These are phyloP conservation scores for Cyclocybe cylindracea DNA, from an alignment of 768 basidiomycete species.

Conservation along the genomic window DNA sequence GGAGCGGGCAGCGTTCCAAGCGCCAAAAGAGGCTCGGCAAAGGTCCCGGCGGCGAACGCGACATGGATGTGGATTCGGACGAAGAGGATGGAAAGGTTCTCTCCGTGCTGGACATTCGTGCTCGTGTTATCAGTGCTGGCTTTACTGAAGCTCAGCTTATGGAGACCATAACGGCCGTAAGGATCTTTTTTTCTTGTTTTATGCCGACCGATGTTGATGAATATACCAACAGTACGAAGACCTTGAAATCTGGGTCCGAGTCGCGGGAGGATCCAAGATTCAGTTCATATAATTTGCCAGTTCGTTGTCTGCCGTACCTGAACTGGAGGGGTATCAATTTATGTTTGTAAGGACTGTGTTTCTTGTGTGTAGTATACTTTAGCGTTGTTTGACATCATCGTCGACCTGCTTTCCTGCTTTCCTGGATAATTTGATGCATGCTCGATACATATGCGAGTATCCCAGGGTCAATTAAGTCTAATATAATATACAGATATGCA, in stretches of 20 bases:
- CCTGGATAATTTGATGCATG: too few relatives aligned
- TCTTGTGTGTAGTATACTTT: too few relatives aligned
- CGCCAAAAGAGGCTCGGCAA: slow-evolving; percentile 57
- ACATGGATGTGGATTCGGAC: slow-evolving; percentile 69
- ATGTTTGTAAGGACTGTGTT: neutral
- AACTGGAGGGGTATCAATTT: neutral
- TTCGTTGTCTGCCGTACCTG: slow-evolving; percentile 3
- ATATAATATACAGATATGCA: slow-evolving; percentile 9
- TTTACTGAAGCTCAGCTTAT: slow-evolving; percentile 91
- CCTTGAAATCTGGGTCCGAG: slow-evolving; percentile 75
- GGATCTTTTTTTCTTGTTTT: slow-evolving; percentile 21
- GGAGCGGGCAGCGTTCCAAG: slow-evolving; percentile 33
- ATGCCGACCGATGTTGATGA: slow-evolving; percentile 5
- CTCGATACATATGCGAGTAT: too few relatives aligned
- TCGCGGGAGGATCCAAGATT: slow-evolving; percentile 83
- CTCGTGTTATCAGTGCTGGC: slow-evolving; percentile 81
- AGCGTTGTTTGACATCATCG: too few relatives aligned
- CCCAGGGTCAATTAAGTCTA: neutral
- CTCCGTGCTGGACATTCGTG: slow-evolving; percentile 84
- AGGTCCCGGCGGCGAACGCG: slow-evolving; percentile 70
- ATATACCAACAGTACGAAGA: slow-evolving; percentile 73
- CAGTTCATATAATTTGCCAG: slow-evolving; percentile 52
- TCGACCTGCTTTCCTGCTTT: too few relatives aligned
- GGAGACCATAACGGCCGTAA: slow-evolving; percentile 79
- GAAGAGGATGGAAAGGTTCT: slow-evolving; percentile 74